Evolutionary conservation across 129 eudicot species (phyloP), one percentile per base, ranked within the genome.

Genomic region (Lactuca saligna): DNA sequence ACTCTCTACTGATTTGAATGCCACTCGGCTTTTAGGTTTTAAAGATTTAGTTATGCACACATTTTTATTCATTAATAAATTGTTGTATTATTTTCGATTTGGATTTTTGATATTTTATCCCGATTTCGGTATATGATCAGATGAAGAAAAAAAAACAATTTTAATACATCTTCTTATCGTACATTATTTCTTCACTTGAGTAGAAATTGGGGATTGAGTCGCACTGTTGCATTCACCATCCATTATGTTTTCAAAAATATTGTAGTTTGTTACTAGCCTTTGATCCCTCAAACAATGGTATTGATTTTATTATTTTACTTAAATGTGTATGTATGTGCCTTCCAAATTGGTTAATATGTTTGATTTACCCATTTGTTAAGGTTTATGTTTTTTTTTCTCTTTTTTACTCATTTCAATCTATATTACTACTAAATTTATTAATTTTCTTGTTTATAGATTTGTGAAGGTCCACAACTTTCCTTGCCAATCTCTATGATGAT

Each of bases 401-500:
- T 4, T 53, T 0, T 66, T 57, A 57, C 41, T 14, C 37, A 6
- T 17, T 15, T 20, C n/a, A 11, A n/a, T 53, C 50, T 51, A 14
- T 38, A 25, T 8, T 65, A 7, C 10, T 3, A 34, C 34, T 46
- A 15, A 31, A 5, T 35, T 49, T 48, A 31, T 42, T 57, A 11
- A 25, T 17, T 61, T 44, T 75, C n/a, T 39, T 79, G 35, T 35
- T 57, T 63, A 15, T 78, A 89, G 98, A 71, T 74, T 68, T 92
- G 88, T 69, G 80, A 69, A 3, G 82, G 75, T 56, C 95, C 97
- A 20, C 95, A 82, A 93, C 97, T 0, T 93, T 96, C 63, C 97
- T 96, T 48, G 98, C 96, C 25, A 68, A 90, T 87, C 67, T 72
- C 69, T 74, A 62, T 50, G 73, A 71, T 56, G 86, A 64, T 42